These are phyloP conservation scores for Phaeosphaeria sp. DNA, from an alignment of 2,329 filamentous ascomycete species.

Conservation along the genomic window DNA sequence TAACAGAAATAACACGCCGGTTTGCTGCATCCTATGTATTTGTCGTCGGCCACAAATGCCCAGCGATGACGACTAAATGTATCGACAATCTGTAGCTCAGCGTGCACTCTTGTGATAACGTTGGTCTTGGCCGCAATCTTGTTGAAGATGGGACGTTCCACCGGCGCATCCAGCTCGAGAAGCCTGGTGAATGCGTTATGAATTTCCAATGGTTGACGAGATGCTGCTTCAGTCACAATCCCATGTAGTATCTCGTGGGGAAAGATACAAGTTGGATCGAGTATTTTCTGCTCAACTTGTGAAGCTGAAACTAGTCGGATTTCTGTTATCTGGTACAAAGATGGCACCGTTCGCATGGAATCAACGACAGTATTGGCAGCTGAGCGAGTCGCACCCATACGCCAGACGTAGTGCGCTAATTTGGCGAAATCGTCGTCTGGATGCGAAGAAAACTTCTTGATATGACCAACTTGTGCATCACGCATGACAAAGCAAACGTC, in stretches of 20 bases:
- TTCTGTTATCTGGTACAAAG: neutral
- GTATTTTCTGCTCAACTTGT: neutral
- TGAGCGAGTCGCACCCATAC: neutral
- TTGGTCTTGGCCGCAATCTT: neutral
- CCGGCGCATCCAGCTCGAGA: neutral
- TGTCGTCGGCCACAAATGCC: neutral
- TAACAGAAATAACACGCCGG: neutral
- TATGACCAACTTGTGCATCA: neutral
- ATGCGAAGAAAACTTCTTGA: neutral
- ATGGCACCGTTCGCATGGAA: neutral
- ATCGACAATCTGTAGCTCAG: neutral
- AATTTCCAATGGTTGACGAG: neutral
- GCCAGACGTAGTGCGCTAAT: neutral
- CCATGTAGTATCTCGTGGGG: neutral
- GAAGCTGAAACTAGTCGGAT: neutral
- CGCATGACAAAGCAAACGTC: neutral
- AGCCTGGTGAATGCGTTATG: neutral
- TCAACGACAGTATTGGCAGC: neutral
- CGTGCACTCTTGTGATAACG: neutral
- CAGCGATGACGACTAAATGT: neutral
- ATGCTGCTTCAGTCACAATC: neutral
- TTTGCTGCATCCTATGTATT: neutral
- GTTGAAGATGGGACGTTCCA: neutral
- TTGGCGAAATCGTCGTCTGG: neutral
- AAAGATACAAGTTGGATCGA: neutral